These are phyloP conservation scores for Globisporangium recalcitrans DNA, from an alignment of 352 stramenopile genomes.

Conservation along the genomic window DNA sequence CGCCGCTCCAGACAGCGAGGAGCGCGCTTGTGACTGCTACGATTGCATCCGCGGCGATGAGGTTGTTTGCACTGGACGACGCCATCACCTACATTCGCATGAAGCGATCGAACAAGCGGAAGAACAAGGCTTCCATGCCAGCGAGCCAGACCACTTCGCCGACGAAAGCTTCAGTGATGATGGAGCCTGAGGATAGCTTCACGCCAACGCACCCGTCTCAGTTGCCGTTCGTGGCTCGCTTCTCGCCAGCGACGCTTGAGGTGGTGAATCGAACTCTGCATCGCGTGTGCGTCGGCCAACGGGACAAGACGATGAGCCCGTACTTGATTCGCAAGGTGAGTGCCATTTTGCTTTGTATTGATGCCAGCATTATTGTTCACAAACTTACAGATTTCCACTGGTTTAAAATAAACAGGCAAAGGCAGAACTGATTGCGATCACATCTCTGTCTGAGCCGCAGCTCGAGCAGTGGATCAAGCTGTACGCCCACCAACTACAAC, in stretches of 20 bases:
- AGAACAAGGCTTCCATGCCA: conserved; percentile 16
- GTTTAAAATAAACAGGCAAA: conserved; percentile 24
- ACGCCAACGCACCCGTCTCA: conserved; percentile 32
- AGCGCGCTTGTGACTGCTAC: conserved; percentile 53
- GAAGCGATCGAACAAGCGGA: conserved; percentile 54
- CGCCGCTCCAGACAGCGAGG: conserved; percentile 53
- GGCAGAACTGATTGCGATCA: conserved; percentile 47
- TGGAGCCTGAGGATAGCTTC: conserved; percentile 15
- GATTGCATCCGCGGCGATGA: conserved; percentile 68
- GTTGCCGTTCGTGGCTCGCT: conserved; percentile 40
- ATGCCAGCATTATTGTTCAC: background rate
- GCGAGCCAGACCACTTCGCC: conserved; percentile 9
- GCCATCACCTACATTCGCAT: conserved; percentile 64
- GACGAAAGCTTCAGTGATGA: conserved; percentile 4
- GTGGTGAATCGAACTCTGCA: conserved; percentile 47
- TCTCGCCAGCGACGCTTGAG: conserved; percentile 33
- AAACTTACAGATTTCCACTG: conserved; percentile 14
- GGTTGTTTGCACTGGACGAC: conserved; percentile 73
- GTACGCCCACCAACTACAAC: conserved; percentile 25
- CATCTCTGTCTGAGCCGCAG: conserved; percentile 48
- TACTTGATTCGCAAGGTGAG: conserved; percentile 44
- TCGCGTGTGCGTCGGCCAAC: conserved; percentile 43
- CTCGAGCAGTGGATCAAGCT: conserved; percentile 67
- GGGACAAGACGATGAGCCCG: conserved; percentile 41
- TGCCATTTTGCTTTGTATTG: background rate